phyloP scores from a whole-genome alignment of 345 rosid species.

The Arabis hirsuta region DNA sequence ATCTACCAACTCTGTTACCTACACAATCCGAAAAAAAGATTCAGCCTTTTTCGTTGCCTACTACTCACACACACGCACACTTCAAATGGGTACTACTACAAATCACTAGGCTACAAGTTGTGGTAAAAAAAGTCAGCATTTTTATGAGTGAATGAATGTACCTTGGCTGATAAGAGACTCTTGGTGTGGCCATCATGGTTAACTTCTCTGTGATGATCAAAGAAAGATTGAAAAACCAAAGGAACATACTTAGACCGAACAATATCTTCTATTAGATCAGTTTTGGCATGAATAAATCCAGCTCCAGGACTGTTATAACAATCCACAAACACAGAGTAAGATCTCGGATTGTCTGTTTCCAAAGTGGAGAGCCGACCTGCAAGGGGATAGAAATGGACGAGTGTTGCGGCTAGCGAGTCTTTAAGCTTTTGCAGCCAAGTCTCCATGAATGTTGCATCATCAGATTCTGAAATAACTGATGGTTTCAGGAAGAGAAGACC shows the following conservation, averaged over 20 bases:
- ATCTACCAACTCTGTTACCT: slow-evolving; percentile 69
- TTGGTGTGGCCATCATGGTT: slow-evolving; percentile 62
- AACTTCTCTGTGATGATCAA: slow-evolving; percentile 65
- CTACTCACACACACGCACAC: not conserved
- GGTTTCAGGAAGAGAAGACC: slow-evolving; percentile 70
- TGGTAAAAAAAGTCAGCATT: too few species aligned
- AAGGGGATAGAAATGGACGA: slow-evolving; percentile 68
- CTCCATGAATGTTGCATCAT: slow-evolving; percentile 37
- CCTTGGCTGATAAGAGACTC: slow-evolving; percentile 64
- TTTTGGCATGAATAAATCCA: slow-evolving; percentile 57
- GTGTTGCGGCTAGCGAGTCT: slow-evolving; percentile 60
- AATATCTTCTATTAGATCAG: slow-evolving; percentile 53
- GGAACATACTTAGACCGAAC: slow-evolving; percentile 62
- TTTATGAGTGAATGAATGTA: not conserved
- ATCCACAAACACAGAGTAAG: slow-evolving; percentile 56
- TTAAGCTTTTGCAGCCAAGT: slow-evolving; percentile 51
- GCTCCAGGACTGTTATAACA: slow-evolving; percentile 73
- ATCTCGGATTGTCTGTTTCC: slow-evolving; percentile 40
- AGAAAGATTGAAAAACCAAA: slow-evolving; percentile 59
- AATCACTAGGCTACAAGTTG: too few species aligned
- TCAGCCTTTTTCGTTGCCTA: too few species aligned
- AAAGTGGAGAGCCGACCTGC: slow-evolving; percentile 60
- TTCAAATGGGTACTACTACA: too few species aligned
- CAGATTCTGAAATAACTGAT: slow-evolving; percentile 22
- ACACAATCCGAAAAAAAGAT: slow-evolving; percentile 5